These are phyloP conservation scores for Leccinum pellstonianum DNA, from an alignment of 768 basidiomycete genomes.

Conservation along the genomic window DNA sequence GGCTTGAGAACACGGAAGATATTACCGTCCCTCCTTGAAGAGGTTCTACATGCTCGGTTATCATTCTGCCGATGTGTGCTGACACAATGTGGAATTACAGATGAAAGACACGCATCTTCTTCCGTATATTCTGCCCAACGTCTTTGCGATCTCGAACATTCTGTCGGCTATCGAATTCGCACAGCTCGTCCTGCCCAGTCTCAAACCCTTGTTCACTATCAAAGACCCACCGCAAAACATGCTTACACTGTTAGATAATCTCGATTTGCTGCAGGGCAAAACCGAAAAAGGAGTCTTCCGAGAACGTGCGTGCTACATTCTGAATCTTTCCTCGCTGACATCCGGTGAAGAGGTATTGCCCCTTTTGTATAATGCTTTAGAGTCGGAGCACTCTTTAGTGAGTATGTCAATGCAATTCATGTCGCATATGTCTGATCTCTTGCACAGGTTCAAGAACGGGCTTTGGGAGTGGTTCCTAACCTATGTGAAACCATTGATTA, in stretches of 20 bases:
- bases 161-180: slow-evolving; percentile 82
- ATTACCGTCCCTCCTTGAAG: slow-evolving; percentile 88
- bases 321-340: slow-evolving; percentile 5
- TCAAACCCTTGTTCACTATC: slow-evolving; percentile 86
- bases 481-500: slow-evolving; percentile 95
- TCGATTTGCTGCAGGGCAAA: slow-evolving; percentile 84
- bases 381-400: slow-evolving; percentile 88
- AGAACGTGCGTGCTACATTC: slow-evolving; percentile 61
- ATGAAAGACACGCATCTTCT: slow-evolving; percentile 94
- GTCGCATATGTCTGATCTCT: slow-evolving; percentile 5
- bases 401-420: slow-evolving; percentile 18
- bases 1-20: slow-evolving; percentile 86
- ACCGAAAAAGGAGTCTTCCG: slow-evolving; percentile 83
- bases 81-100: slow-evolving; percentile 35
- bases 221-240: slow-evolving; percentile 98
- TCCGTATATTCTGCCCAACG: slow-evolving; percentile 94
- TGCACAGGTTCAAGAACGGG: slow-evolving; percentile 86
- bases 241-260: slow-evolving; percentile 88
- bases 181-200: slow-evolving; percentile 73
- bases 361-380: slow-evolving; percentile 92
- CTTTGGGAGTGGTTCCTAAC: slow-evolving; percentile 77
- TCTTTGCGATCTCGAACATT: slow-evolving; percentile 82
- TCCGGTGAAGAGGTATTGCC: slow-evolving; percentile 79
- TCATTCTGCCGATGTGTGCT: slow-evolving; percentile 1
- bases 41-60: slow-evolving; percentile 50